Conservation (phyloP, 352 stramenopile genomes). For the Phytopythium boreale region DNA sequence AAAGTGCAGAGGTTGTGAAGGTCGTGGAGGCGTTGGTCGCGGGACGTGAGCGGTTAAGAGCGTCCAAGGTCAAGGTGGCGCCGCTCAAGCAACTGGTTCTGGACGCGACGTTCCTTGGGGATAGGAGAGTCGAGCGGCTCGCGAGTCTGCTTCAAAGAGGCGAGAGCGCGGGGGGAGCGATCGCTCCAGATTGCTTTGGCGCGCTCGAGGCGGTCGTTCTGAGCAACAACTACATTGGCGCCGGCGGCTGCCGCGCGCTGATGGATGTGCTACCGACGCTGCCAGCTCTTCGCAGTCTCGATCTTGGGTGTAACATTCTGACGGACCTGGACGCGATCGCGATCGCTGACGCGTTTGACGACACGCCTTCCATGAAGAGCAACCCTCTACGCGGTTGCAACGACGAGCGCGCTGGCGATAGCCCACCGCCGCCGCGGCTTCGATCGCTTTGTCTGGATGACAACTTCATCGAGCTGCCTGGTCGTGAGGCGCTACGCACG, state of each 20-base stretch:
- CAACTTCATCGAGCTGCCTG: constrained; percentile 29
- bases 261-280: constrained; percentile 21
- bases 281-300: constrained; percentile 25
- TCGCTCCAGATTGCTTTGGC: constrained; percentile 18
- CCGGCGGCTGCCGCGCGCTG: constrained; percentile 36
- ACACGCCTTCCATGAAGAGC: background rate
- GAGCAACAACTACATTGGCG: constrained; percentile 59
- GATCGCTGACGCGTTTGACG: constrained; percentile 20
- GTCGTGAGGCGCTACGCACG: constrained; percentile 16
- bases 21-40: constrained; percentile 36
- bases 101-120: constrained; percentile 56
- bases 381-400: background rate
- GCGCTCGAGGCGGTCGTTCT: constrained; percentile 36
- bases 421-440: background rate
- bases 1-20: constrained; percentile 40
- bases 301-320: constrained; percentile 55
- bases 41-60: constrained; percentile 3
- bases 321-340: constrained; percentile 45
- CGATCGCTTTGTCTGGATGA: constrained; percentile 25
- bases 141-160: constrained; percentile 23
- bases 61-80: background rate
- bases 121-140: constrained; percentile 33
- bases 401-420: background rate
- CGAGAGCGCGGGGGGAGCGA: constrained; percentile 4
- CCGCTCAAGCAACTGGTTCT: constrained; percentile 32